Conservation (phyloP, 1,139 yeast genomes). For the Meyerozyma sp. region DNA sequence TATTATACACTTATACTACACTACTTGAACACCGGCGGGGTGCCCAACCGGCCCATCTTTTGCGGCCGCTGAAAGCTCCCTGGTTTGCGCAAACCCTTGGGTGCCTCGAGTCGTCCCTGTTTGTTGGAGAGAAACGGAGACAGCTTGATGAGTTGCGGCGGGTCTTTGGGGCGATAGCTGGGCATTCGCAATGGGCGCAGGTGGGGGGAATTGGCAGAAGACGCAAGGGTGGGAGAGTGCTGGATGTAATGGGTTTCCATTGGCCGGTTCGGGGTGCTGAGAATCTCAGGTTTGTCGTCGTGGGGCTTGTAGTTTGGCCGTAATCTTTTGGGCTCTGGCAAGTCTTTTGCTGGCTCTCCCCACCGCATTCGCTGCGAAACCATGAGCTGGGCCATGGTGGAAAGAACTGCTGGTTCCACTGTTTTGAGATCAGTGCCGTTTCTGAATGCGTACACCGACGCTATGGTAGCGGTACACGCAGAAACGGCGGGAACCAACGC, state of each 20-base stretch:
- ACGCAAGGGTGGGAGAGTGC: neutral
- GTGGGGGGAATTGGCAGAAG: neutral
- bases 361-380: neutral
- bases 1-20: neutral
- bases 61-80: conserved; percentile 10
- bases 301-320: neutral
- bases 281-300: neutral
- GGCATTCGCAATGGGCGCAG: neutral
- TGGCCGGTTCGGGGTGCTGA: neutral
- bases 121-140: conserved; percentile 3
- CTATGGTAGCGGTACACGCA: neutral
- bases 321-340: neutral
- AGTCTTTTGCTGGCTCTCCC: neutral
- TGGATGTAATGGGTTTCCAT: neutral
- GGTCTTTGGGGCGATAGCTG: conserved; percentile 1
- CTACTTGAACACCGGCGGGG: conserved; percentile 9
- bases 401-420: neutral
- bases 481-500: neutral
- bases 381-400: neutral
- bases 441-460: neutral
- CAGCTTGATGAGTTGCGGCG: neutral
- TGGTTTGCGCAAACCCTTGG: conserved; percentile 7
- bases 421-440: neutral
- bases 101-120: conserved; percentile 1
- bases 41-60: conserved; percentile 5